Conservation (phyloP, 2,329 filamentous ascomycete species). For the Cryphonectria radicalis region DNA sequence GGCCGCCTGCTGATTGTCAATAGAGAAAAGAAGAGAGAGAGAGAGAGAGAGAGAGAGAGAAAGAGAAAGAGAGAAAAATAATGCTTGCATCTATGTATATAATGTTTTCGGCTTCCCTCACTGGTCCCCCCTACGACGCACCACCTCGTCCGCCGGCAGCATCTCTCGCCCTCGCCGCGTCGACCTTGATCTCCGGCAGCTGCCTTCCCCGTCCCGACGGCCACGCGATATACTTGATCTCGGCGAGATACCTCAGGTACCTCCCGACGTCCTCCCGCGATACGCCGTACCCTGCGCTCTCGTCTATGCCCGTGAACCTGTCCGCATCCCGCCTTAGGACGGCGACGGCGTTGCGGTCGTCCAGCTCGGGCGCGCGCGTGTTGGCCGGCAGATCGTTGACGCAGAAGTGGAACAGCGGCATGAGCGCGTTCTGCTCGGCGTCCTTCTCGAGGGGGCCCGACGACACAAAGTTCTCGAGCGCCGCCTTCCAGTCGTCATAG, state of each 20-base stretch:
- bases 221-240: constrained; percentile 63
- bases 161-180: constrained; percentile 32
- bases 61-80: not conserved
- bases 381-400: constrained; percentile 70
- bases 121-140: constrained; percentile 28
- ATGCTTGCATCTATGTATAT: not conserved
- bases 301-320: constrained; percentile 55
- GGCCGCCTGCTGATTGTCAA: not conserved
- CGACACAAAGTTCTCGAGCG: constrained; percentile 70
- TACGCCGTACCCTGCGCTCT: constrained; percentile 55
- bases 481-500: constrained; percentile 71
- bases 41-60: too few species aligned
- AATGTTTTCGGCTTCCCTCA: not conserved
- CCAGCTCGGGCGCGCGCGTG: constrained; percentile 74
- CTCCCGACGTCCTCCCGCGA: constrained; percentile 64
- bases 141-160: constrained; percentile 37
- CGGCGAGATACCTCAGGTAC: constrained; percentile 66
- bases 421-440: constrained; percentile 71
- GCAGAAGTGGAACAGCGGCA: constrained; percentile 77
- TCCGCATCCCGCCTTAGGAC: constrained; percentile 67
- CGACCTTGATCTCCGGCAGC: constrained; percentile 39
- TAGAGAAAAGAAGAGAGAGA: not conserved
- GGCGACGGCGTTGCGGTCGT: constrained; percentile 69
- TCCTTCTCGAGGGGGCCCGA: constrained; percentile 57
- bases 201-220: constrained; percentile 43